Base-by-base conservation (phyloP, 176 grass and related monocot genomes). In the Phoenix roebelenii region DNA sequence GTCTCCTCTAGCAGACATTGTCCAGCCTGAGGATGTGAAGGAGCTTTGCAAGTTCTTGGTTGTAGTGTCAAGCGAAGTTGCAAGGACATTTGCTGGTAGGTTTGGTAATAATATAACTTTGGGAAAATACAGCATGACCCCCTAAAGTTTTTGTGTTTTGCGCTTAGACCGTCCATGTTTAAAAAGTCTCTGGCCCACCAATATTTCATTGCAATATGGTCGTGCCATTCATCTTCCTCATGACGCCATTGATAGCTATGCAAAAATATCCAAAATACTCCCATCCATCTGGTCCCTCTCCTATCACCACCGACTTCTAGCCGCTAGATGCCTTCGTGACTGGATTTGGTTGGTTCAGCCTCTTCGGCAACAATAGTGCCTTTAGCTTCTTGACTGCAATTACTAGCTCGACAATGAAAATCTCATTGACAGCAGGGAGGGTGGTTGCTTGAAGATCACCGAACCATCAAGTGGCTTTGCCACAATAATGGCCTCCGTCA, bases 1-100 rank as follows among this genome's bases (percentile, higher is more conserved):
- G 82, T 82, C 93, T 85, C 81, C 92, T 76, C 86, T 98, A 85
- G 87, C 93, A 49, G 84, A 98, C 55, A 78, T 85, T 75, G 77
- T 98, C 57, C 81, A 89, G 77, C 29, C 55, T 66, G 84, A 85
- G 64, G 79, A 98, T 23, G 77, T 98, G 60, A 98, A 85, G 57
- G 87, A 88, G 50, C 76, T 98, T 3, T 92, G 93, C 49, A 89
- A 98, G 76, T 56, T 85, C 55, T 83, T 98, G 73, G 82, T 98
- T 70, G 60, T 76, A 22, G 76, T 81, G 25, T 88, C 93, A 26
- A 79, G 76, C 71, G 74, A 92, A 49, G 67, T 79, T 62, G 73
- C 84, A 1, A 85, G 92, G 57, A 77, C 72, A 71, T 73, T 81
- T 59, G 16, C 73, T 71, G 84, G 93, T 98, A 98, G 58, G 76